These are phyloP conservation scores for Urochloa ruziziensis DNA, from an alignment of 176 grass and related monocot genomes.

Conservation along the genomic window DNA sequence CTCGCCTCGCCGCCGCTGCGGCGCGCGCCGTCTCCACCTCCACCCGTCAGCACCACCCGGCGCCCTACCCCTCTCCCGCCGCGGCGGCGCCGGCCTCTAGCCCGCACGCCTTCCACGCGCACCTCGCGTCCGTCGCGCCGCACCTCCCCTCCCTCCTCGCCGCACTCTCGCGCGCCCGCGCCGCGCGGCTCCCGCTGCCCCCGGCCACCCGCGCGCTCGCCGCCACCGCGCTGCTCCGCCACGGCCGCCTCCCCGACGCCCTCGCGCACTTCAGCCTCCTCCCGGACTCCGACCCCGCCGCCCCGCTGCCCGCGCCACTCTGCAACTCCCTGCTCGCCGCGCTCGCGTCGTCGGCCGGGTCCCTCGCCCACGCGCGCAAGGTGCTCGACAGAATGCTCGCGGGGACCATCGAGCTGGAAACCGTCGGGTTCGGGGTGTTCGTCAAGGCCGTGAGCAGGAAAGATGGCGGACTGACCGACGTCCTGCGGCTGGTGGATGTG, in stretches of 20 bases:
- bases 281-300: neutral
- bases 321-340: conserved; percentile 60
- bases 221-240: conserved; percentile 30
- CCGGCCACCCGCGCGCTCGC: conserved; percentile 21
- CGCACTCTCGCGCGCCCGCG: conserved; percentile 23
- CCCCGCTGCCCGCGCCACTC: conserved; percentile 29
- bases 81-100: conserved; percentile 19
- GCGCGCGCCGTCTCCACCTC: conserved; percentile 10
- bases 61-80: conserved; percentile 8
- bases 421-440: conserved; percentile 71
- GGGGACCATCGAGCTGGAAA: conserved; percentile 21
- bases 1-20: conserved; percentile 12
- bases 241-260: conserved; percentile 46
- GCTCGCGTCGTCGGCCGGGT: conserved; percentile 30
- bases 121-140: conserved; percentile 5
- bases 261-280: conserved; percentile 61
- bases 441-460: conserved; percentile 31
- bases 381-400: conserved; percentile 66
- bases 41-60: neutral
- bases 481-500: conserved; percentile 40
- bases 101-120: conserved; percentile 23
- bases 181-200: conserved; percentile 14
- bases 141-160: conserved; percentile 14
- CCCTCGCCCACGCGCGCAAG: conserved; percentile 46
- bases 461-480: conserved; percentile 32